Percentiles rank a stretch among this genome's conserved stretches.
phyloP scores from a whole-genome alignment of 164 flowering plant species.

The Chimonanthus praecox region DNA sequence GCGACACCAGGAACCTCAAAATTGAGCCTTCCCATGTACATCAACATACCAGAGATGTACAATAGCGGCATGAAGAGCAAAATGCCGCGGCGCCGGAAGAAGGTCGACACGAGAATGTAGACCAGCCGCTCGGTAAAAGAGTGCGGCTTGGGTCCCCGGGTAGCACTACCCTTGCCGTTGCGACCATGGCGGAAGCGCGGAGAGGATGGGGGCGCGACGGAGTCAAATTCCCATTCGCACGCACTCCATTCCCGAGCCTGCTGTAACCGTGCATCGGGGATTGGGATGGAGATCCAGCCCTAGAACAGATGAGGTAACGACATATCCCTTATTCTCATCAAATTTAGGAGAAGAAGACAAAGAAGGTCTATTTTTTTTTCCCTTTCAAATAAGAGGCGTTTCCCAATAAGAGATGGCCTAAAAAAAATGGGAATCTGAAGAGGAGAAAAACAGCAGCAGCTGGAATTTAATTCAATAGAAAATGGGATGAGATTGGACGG shows the following conservation, averaged over 20 bases:
- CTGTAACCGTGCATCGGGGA: conserved; percentile 48
- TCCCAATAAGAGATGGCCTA: too few species aligned
- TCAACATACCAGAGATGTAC: conserved; percentile 51
- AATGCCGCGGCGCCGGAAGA: conserved; percentile 51
- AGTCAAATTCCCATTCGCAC: conserved; percentile 11
- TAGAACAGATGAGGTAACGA: not conserved
- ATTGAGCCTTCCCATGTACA: conserved; percentile 52
- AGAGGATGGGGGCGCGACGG: conserved; percentile 34
- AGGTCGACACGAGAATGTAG: conserved; percentile 42
- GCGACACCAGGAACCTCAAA: conserved; percentile 24
- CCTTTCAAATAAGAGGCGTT: too few species aligned
- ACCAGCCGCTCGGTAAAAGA: conserved; percentile 35
- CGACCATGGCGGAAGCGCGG: conserved; percentile 44
- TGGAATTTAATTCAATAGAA: too few species aligned
- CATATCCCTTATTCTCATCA: not conserved
- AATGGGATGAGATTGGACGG: too few species aligned
- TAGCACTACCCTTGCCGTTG: conserved; percentile 16
- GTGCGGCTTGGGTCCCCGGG: conserved; percentile 26
- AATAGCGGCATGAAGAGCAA: conserved; percentile 56
- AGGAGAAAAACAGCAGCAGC: too few species aligned
- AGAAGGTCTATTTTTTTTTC: too few species aligned
- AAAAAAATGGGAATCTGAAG: too few species aligned
- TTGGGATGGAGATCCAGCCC: not conserved
- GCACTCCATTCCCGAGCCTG: conserved; percentile 36
- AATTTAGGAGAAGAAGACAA: not conserved